These are phyloP conservation scores for Podospora pseudopauciseta DNA, from an alignment of 495 filamentous ascomycete genomes.

Conservation along the genomic window DNA sequence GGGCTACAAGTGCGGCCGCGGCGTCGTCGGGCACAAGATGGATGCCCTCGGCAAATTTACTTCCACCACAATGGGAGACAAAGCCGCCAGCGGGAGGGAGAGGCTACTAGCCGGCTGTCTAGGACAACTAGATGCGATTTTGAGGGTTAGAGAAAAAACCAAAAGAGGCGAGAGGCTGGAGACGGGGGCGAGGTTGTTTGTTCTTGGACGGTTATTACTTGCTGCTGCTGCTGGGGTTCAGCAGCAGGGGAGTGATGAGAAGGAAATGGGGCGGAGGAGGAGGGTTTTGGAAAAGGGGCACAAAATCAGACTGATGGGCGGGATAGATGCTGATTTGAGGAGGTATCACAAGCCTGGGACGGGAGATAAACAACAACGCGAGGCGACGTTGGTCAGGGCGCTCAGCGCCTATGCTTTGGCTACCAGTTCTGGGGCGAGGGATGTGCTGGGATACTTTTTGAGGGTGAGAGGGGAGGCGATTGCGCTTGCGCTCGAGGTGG, in stretches of 20 bases:
- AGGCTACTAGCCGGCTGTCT: constrained; percentile 42
- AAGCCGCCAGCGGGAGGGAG: constrained; percentile 33
- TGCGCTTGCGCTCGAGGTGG: constrained; percentile 49
- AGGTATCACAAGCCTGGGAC: constrained; percentile 24
- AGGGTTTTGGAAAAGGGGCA: constrained; percentile 59
- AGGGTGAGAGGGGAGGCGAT: constrained; percentile 67
- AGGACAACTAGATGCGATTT: constrained; percentile 35
- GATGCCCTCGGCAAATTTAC: constrained; percentile 60
- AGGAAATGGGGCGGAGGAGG: constrained; percentile 53
- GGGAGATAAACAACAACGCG: constrained; percentile 19
- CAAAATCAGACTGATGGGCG: constrained; percentile 53
- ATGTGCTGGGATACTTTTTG: constrained; percentile 79
- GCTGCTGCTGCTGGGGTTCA: constrained; percentile 39
- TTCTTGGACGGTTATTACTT: constrained; percentile 60
- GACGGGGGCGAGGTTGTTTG: constrained; percentile 74
- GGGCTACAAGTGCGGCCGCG: constrained; percentile 73
- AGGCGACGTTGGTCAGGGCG: constrained; percentile 57
- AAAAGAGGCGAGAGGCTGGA: constrained; percentile 50
- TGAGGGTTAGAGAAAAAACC: constrained; percentile 46
- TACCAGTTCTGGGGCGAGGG: constrained; percentile 75
- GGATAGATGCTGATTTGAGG: constrained; percentile 65
- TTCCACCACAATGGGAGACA: constrained; percentile 22
- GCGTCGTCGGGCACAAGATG: constrained; percentile 64
- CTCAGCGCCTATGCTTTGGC: constrained; percentile 80
- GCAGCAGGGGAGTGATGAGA: constrained; percentile 27